These are phyloP conservation scores for Dactylellina drechsleri DNA, from an alignment of 2,329 filamentous ascomycete species.

Conservation along the genomic window DNA sequence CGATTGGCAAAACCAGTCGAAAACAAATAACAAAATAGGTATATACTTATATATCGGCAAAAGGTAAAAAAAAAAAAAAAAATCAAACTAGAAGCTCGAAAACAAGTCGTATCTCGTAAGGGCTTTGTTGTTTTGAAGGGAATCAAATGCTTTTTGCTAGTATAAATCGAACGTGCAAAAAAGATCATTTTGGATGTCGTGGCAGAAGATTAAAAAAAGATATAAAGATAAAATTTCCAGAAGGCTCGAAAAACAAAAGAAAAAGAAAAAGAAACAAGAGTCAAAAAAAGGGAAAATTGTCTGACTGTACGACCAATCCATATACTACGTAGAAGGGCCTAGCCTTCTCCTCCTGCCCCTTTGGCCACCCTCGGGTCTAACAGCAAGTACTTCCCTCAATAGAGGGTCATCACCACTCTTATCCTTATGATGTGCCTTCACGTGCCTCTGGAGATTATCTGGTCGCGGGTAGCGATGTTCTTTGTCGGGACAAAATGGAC, in stretches of 20 bases:
- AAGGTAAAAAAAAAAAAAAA: not conserved
- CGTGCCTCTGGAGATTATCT: constrained; percentile 95
- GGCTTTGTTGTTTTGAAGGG: constrained; percentile 21
- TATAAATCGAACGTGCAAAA: constrained; percentile 11
- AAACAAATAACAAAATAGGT: constrained; percentile 16
- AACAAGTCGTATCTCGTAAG: constrained; percentile 36
- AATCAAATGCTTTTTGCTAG: constrained; percentile 36
- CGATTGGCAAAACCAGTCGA: not conserved
- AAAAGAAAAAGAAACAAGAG: no score
- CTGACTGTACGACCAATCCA: not conserved
- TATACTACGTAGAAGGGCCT: constrained; percentile 35
- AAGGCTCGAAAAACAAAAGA: constrained; percentile 14
- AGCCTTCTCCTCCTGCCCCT: constrained; percentile 75
- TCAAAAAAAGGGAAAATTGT: not conserved
- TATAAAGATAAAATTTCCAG: not conserved
- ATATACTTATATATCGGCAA: constrained; percentile 32
- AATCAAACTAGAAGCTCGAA: constrained; percentile 14
- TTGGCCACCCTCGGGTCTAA: constrained; percentile 83
- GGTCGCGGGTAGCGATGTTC: constrained; percentile 95
- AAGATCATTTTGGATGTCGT: constrained; percentile 6
- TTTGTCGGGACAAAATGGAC: constrained; percentile 91
- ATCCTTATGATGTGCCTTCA: constrained; percentile 89
- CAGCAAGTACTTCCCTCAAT: constrained; percentile 83
- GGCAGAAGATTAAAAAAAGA: constrained; percentile 25
- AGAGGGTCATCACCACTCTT: constrained; percentile 86